phyloP scores from a whole-genome alignment of 345 rosid genomes.

The Gossypium arboreum region DNA sequence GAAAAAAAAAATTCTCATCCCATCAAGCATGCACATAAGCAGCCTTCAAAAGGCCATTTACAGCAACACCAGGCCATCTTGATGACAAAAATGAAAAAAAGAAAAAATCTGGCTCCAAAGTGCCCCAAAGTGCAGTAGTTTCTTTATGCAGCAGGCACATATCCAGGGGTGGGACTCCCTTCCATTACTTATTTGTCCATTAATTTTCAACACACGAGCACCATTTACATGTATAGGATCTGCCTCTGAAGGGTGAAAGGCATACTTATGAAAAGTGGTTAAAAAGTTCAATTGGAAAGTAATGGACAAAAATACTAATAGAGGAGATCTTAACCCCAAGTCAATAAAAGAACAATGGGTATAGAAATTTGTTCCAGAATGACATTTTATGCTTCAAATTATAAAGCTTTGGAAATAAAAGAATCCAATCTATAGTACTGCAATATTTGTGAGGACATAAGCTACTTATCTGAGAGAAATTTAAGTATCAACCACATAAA shows the following conservation, averaged over 20 bases:
- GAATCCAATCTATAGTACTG: background rate
- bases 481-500: background rate
- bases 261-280: no score
- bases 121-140: background rate
- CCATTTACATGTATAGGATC: no score
- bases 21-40: background rate
- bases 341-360: conserved; percentile 6
- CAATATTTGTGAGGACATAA: background rate
- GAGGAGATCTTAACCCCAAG: background rate
- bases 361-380: conserved; percentile 3
- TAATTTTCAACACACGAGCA: no score
- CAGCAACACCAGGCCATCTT: conserved; percentile 6
- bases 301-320: no score
- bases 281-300: no score
- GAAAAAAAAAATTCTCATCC: background rate
- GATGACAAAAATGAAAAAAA: background rate
- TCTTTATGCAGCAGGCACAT: conserved; percentile 8
- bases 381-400: conserved; percentile 4
- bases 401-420: background rate
- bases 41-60: background rate
- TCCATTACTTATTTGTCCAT: no score
- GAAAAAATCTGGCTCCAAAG: background rate
- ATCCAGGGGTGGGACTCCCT: background rate
- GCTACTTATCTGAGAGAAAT: background rate
- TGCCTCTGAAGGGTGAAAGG: no score